These are phyloP conservation scores for Ustilago bromivora DNA, from an alignment of 1,284 basidiomycete species.

Conservation along the genomic window DNA sequence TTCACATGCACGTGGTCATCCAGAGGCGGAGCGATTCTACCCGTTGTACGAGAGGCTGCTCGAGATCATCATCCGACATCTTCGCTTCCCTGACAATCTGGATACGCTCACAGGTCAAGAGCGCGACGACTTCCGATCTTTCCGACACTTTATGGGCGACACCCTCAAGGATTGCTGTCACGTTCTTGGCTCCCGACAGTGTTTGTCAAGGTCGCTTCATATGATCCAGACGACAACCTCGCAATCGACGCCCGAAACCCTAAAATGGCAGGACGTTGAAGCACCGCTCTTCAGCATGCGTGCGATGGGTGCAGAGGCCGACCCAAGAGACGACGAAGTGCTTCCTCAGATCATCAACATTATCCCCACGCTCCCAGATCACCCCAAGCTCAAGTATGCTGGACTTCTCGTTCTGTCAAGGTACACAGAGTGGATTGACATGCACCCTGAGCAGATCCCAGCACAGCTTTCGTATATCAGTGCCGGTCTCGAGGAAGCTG, in stretches of 20 bases:
- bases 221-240: conserved; percentile 80
- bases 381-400: conserved; percentile 93
- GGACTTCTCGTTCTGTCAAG: conserved; percentile 93
- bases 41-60: conserved; percentile 87
- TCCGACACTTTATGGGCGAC: conserved; percentile 98
- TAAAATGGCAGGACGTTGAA: conserved; percentile 92
- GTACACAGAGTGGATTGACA: conserved; percentile 96
- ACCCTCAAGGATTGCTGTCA: conserved; percentile 98
- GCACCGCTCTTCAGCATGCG: conserved; percentile 97
- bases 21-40: conserved; percentile 74
- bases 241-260: conserved; percentile 70
- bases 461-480: conserved; percentile 91
- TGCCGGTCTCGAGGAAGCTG: conserved; percentile 80
- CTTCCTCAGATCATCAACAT: conserved; percentile 96
- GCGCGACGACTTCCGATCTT: conserved; percentile 90
- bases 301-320: conserved; percentile 96
- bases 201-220: conserved; percentile 83
- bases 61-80: conserved; percentile 86
- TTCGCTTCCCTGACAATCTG: conserved; percentile 87
- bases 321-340: conserved; percentile 83
- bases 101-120: conserved; percentile 82
- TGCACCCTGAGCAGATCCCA: conserved; percentile 87
- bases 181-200: conserved; percentile 88
- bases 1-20: conserved; percentile 73
- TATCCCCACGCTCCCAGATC: conserved; percentile 87